These are phyloP conservation scores for Papiliotrema fonsecae DNA, from an alignment of 1,284 basidiomycete genomes.

Conservation along the genomic window DNA sequence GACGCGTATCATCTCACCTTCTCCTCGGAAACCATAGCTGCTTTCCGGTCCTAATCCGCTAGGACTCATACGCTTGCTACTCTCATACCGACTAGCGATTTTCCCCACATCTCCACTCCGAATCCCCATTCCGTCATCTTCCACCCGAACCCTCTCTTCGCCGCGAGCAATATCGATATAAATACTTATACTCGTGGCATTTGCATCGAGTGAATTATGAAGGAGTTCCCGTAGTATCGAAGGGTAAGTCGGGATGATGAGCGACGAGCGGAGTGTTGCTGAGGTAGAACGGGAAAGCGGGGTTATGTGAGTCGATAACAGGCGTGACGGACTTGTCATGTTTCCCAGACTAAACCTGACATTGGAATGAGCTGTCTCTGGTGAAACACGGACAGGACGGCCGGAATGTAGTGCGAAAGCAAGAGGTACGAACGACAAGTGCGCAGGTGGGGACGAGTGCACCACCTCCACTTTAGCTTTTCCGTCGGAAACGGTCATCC, in stretches of 20 bases:
- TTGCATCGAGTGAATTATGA: slow-evolving; percentile 66
- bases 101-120: slow-evolving; percentile 55
- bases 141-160: slow-evolving; percentile 61
- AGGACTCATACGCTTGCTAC: slow-evolving; percentile 16
- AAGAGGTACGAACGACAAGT: too few species aligned
- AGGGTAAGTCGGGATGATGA: slow-evolving; percentile 73
- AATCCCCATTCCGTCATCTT: slow-evolving; percentile 77
- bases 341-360: too few species aligned
- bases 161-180: slow-evolving; percentile 54
- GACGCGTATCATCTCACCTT: slow-evolving; percentile 56
- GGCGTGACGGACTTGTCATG: not conserved
- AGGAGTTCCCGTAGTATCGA: slow-evolving; percentile 74
- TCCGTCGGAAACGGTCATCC: too few species aligned
- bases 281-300: slow-evolving; percentile 28
- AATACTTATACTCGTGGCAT: slow-evolving; percentile 39
- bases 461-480: too few species aligned
- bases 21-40: slow-evolving; percentile 82
- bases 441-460: too few species aligned
- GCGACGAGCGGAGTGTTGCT: slow-evolving; percentile 62
- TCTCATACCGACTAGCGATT: slow-evolving; percentile 59
- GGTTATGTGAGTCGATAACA: slow-evolving; percentile 10
- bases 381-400: too few species aligned
- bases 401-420: too few species aligned
- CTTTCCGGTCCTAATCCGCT: slow-evolving; percentile 21
- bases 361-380: too few species aligned